Base-by-base conservation (phyloP, 1,284 basidiomycete genomes). In the Entoloma clypeatum region DNA sequence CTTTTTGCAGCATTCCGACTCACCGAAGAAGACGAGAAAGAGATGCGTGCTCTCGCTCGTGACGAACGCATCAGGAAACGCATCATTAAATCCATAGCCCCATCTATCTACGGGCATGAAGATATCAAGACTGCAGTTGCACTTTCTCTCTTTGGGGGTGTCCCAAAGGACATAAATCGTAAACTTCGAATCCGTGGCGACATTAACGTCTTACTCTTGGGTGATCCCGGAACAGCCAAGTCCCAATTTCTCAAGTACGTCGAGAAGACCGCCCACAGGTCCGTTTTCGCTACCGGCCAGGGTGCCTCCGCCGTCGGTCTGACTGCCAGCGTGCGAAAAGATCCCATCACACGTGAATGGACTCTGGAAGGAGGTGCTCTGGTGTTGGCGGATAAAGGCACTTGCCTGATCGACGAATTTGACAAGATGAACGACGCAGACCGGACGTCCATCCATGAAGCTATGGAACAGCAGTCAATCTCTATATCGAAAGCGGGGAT, bases 361-460 rank as follows among this genome's bases (percentile, higher is more conserved):
- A 98, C 95, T 2, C 76, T 99, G 24, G 96, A 99, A 63, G 96
- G 96, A 11, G 96, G 95, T 11, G 95, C 95, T 3, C 74, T 99
- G 7, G 96, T 99, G 27, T 74, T 99, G 17, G 96, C 95, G 1
- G 95, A 99, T 69, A 97, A 97, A 69, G 95, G 95, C n/a, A 91
- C 89, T 25, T 99, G 96, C 58, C 72, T 99, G 23, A 99, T 99
- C 54, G 95, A 99, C 67, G 96, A 99, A 67, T 99, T 99, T 63
- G 95, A 99, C 74, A 99, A 99, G 75, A 99, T 99, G 95, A 99
- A 99, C 68, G 95, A 99, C 57, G 81, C 91, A 22, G 92, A 94
- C 64, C 76, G 93, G 50, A 98, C 95, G 8, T 98, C 93, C 5
- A 99, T 99, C 56, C 96, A 99, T 71, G 95, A 99, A 64, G 96